Percentiles rank a stretch among this genome's conserved stretches.
These are phyloP conservation scores for Mediolabrus comicus DNA, from an alignment of 108 stramenopile genomes.

Conservation along the genomic window DNA sequence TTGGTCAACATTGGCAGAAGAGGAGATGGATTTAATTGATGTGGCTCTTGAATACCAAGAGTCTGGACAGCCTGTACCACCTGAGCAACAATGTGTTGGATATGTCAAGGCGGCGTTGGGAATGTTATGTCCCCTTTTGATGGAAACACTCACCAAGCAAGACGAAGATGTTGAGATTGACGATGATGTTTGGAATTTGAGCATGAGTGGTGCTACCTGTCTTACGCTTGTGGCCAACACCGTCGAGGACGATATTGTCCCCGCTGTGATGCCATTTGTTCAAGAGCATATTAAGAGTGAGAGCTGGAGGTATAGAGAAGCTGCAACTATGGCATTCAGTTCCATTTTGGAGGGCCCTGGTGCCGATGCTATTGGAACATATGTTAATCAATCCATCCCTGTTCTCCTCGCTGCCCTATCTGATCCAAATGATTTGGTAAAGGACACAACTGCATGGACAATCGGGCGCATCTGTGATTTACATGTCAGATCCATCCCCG, in stretches of 20 bases:
- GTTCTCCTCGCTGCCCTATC: slow-evolving; percentile 72
- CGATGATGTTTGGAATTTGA: slow-evolving; percentile 82
- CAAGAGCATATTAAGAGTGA: slow-evolving; percentile 79
- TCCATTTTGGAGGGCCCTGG: slow-evolving; percentile 88
- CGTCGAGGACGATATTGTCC: slow-evolving; percentile 83
- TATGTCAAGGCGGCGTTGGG: slow-evolving; percentile 80
- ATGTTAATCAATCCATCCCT: slow-evolving; percentile 85
- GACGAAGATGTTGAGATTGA: slow-evolving; percentile 81
- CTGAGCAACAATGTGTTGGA: slow-evolving; percentile 58
- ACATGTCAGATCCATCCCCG: slow-evolving; percentile 79
- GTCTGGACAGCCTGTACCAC: slow-evolving; percentile 40
- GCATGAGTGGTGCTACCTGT: slow-evolving; percentile 90
- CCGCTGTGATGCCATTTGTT: slow-evolving; percentile 88
- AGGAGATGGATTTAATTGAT: slow-evolving; percentile 85
- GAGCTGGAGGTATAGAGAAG: slow-evolving; percentile 92
- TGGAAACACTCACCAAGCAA: slow-evolving; percentile 88
- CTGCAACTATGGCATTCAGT: slow-evolving; percentile 93
- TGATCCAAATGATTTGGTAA: slow-evolving; percentile 81
- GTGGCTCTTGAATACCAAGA: slow-evolving; percentile 56
- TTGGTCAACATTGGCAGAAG: slow-evolving; percentile 91
- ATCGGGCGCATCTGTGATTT: slow-evolving; percentile 89
- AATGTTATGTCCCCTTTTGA: slow-evolving; percentile 81
- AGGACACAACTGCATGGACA: slow-evolving; percentile 92
- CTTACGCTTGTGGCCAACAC: slow-evolving; percentile 75
- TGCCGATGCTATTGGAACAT: slow-evolving; percentile 69